Percentiles rank a stretch among this genome's conserved stretches.
These are phyloP conservation scores for Suillus fuscotomentosus DNA, from an alignment of 768 basidiomycete genomes.

Conservation along the genomic window DNA sequence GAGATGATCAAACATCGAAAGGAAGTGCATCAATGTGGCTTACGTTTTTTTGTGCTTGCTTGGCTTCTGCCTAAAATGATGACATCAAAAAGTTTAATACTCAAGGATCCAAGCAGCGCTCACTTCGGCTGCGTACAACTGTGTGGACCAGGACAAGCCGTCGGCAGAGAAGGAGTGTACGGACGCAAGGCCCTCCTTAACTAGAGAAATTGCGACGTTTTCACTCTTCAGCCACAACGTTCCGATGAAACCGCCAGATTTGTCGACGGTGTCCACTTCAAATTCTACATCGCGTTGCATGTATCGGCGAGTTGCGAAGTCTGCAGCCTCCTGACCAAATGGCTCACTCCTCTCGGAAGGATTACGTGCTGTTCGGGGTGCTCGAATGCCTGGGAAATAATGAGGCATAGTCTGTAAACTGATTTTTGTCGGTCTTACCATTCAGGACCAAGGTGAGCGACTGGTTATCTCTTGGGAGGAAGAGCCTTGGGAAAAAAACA, in stretches of 20 bases:
- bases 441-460: constrained; percentile 89
- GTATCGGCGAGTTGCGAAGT: constrained; percentile 75
- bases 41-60: constrained; percentile 74
- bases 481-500: constrained; percentile 49
- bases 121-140: constrained; percentile 84
- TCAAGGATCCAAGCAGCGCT: constrained; percentile 6
- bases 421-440: constrained; percentile 40
- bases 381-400: constrained; percentile 69
- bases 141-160: constrained; percentile 71
- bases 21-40: constrained; percentile 25
- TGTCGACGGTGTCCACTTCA: constrained; percentile 87
- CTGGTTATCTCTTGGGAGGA: constrained; percentile 89
- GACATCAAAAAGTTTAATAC: neutral
- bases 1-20: constrained; percentile 4
- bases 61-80: constrained; percentile 69
- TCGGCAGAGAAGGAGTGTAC: constrained; percentile 91
- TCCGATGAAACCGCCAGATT: constrained; percentile 95
- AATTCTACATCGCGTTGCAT: constrained; percentile 97
- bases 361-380: constrained; percentile 83
- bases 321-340: constrained; percentile 78
- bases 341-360: constrained; percentile 85
- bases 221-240: constrained; percentile 80
- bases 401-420: constrained; percentile 7
- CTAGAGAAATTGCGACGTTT: constrained; percentile 83
- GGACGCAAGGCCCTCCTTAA: constrained; percentile 82